A percentile compares a stretch with the other conserved stretches of the same genome.
Conservation (phyloP, 2,329 filamentous ascomycete genomes). For the Simplicillium aogashimaense region DNA sequence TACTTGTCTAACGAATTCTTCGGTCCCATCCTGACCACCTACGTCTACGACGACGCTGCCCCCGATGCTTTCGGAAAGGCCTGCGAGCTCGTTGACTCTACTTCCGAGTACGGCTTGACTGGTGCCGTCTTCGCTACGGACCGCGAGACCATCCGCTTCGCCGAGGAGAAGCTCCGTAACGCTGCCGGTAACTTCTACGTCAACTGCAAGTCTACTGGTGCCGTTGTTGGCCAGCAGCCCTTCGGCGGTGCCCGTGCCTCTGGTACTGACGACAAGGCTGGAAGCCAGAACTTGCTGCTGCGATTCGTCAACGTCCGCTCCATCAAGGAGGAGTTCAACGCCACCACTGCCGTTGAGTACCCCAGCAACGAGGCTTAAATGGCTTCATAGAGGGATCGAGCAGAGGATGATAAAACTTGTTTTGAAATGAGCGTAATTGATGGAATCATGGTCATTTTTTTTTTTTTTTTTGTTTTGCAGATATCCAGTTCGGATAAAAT, state of each 20-base stretch:
- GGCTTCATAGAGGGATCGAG: slow-evolving; percentile 3
- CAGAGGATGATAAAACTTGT: neutral
- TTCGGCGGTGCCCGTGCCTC: slow-evolving; percentile 60
- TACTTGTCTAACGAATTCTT: slow-evolving; percentile 75
- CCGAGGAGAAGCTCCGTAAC: slow-evolving; percentile 62
- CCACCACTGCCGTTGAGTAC: slow-evolving; percentile 54
- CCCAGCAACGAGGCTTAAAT: slow-evolving; percentile 57
- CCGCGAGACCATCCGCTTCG: slow-evolving; percentile 52
- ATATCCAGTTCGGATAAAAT: no score
- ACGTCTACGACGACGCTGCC: slow-evolving; percentile 66
- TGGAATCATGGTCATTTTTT: no score
- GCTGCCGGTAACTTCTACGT: slow-evolving; percentile 78
- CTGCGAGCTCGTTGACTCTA: slow-evolving; percentile 57
- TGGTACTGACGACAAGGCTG: slow-evolving; percentile 67
- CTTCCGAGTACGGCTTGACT: slow-evolving; percentile 69
- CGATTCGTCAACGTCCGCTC: slow-evolving; percentile 58
- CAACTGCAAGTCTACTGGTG: slow-evolving; percentile 72
- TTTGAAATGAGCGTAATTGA: no score
- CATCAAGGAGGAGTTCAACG: slow-evolving; percentile 66
- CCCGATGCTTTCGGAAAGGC: slow-evolving; percentile 45
- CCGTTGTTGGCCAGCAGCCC: slow-evolving; percentile 63
- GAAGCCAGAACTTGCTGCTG: slow-evolving; percentile 51
- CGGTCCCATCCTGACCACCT: slow-evolving; percentile 63
- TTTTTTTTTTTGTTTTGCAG: no score
- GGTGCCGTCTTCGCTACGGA: slow-evolving; percentile 68